These are phyloP conservation scores for Zygnema circumcarinatum DNA, from an alignment of 139 green algal genomes.

Conservation along the genomic window DNA sequence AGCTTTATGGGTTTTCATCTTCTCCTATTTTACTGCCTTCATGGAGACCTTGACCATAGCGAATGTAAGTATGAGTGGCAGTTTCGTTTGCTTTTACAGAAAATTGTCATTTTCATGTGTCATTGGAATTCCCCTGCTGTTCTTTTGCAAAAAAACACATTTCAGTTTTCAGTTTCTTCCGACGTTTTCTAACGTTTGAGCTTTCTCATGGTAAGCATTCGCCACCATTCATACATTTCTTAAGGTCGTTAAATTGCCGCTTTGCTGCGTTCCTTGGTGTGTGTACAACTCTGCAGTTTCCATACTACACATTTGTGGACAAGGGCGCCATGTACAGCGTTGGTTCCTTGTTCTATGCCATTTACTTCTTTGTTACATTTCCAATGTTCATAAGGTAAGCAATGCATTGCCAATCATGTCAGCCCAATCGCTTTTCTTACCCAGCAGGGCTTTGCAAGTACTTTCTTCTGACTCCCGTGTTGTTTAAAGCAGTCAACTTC, in stretches of 20 bases:
- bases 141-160: not conserved
- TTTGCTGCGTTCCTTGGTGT: too few species aligned
- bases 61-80: constrained; percentile 38
- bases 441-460: not conserved
- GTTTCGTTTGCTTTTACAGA: constrained; percentile 14
- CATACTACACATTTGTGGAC: constrained; percentile 92
- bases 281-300: constrained; percentile 86
- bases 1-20: constrained; percentile 33
- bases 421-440: not conserved
- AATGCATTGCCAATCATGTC: constrained; percentile 17
- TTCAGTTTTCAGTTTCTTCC: constrained; percentile 2
- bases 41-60: constrained; percentile 94
- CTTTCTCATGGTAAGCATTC: too few species aligned
- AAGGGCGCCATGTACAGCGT: constrained; percentile 85
- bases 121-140: constrained; percentile 8
- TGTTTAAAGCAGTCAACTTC: not conserved
- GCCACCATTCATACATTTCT: too few species aligned
- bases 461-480: not conserved
- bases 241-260: too few species aligned
- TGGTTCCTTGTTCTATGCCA: constrained; percentile 97
- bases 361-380: constrained; percentile 94
- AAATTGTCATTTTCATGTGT: constrained; percentile 5
- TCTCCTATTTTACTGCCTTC: constrained; percentile 91
- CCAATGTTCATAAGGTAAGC: constrained; percentile 62
- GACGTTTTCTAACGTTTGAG: too few species aligned